Evolutionary conservation across 352 stramenopile species (phyloP).

Genomic region (Plasmopara halstedii): DNA sequence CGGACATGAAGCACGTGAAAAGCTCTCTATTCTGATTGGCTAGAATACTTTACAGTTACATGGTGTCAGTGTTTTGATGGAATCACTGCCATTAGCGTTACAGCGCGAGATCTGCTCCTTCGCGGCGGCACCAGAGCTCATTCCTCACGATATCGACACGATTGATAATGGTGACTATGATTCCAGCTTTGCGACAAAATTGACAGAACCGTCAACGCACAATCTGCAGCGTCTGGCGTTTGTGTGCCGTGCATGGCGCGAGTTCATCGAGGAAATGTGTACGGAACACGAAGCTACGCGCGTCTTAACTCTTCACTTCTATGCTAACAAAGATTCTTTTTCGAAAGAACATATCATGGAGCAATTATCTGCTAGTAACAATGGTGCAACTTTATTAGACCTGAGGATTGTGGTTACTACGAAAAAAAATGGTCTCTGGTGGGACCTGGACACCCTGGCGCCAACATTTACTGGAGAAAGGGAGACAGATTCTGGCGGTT

Average conservation of each 20-base stretch:
- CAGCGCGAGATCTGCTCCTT: slow-evolving; percentile 32
- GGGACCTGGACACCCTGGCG: slow-evolving; percentile 20
- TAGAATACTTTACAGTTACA: too few species aligned
- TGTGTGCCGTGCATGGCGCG: slow-evolving; percentile 27
- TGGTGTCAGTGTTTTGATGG: slow-evolving; percentile 12
- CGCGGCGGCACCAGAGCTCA: slow-evolving; percentile 28
- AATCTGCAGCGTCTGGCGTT: slow-evolving; percentile 20
- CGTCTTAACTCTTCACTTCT: slow-evolving; percentile 25
- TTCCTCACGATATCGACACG: slow-evolving; percentile 12
- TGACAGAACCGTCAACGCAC: slow-evolving; percentile 18
- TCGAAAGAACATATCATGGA: slow-evolving; percentile 15
- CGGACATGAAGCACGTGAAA: too few species aligned
- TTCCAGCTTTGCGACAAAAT: slow-evolving; percentile 20
- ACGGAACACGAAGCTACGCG: slow-evolving; percentile 9
- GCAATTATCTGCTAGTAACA: slow-evolving; percentile 3
- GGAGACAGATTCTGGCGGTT: slow-evolving; percentile 5
- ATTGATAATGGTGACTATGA: neutral
- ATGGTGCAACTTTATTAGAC: slow-evolving; percentile 17
- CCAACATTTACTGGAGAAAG: neutral
- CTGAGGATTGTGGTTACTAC: slow-evolving; percentile 22
- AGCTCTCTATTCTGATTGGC: too few species aligned
- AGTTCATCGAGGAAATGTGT: slow-evolving; percentile 13
- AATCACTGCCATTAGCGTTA: slow-evolving; percentile 18
- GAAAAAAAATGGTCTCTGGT: slow-evolving; percentile 26
- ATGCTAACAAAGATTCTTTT: slow-evolving; percentile 15